Conservation (phyloP, 108 stramenopile species). For the Pseudonitzschia multistriata region DNA sequence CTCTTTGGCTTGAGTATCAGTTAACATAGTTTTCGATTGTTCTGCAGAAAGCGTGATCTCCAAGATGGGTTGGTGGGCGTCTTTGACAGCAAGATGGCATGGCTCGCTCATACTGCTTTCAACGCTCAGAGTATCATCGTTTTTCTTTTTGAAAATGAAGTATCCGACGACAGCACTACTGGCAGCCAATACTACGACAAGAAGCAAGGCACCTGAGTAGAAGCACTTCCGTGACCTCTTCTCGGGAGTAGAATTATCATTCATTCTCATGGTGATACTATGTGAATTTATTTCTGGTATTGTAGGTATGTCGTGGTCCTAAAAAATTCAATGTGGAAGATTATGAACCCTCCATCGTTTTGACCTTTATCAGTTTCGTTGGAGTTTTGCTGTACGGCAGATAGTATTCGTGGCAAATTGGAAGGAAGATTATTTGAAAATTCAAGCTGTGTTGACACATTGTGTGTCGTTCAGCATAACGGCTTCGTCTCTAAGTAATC, state of each 20-base stretch:
- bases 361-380: neutral
- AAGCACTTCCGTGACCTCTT: neutral
- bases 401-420: neutral
- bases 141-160: slow-evolving; percentile 3
- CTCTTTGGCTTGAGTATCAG: neutral
- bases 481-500: neutral
- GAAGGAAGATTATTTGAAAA: neutral
- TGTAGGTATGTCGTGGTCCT: neutral
- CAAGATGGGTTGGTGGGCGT: slow-evolving; percentile 1
- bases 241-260: neutral
- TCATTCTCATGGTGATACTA: neutral
- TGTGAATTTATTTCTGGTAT: neutral
- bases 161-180: neutral
- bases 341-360: neutral
- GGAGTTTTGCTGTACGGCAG: neutral
- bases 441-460: neutral
- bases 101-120: neutral
- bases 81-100: slow-evolving; percentile 6
- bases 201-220: neutral
- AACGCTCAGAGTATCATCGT: neutral
- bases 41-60: slow-evolving; percentile 3
- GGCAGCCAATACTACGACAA: neutral
- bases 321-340: neutral
- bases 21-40: neutral
- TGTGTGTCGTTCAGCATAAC: neutral